Percentiles rank a stretch among this genome's conserved stretches.
Evolutionary conservation across 441 rosid species (phyloP).

Genomic region (Gossypium schwendimanii): DNA sequence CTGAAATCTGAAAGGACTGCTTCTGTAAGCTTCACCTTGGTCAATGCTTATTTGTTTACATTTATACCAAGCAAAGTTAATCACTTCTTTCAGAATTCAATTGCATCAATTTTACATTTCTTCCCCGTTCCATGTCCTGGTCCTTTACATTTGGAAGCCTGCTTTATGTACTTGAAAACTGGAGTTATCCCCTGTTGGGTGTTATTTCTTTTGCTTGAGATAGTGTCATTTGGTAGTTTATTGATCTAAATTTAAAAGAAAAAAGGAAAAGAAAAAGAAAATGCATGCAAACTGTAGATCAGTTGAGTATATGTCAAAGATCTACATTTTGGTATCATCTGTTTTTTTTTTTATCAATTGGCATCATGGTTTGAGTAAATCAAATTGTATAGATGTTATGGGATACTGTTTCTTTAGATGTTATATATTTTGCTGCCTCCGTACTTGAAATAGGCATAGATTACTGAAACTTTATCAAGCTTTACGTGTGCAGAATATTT

Average conservation of each 20-base stretch:
- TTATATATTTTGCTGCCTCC: not conserved
- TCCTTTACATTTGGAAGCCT: not conserved
- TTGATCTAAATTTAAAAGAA: not conserved
- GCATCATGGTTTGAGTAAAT: not conserved
- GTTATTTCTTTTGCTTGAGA: constrained; percentile 5
- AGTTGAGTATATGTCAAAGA: not conserved
- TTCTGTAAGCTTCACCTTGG: constrained; percentile 54
- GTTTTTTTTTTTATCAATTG: too few relatives aligned
- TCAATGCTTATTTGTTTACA: not conserved
- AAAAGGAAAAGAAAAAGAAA: not conserved
- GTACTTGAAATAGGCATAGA: not conserved
- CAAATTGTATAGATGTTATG: not conserved
- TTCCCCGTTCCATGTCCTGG: not conserved
- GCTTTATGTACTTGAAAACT: not conserved
- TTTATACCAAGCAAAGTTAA: not conserved
- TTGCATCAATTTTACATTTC: not conserved
- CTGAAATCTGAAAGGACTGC: constrained; percentile 95
- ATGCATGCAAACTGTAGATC: not conserved
- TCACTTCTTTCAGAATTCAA: not conserved
- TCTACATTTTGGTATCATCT: not conserved
- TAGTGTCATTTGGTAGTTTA: not conserved
- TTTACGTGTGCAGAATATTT: not conserved
- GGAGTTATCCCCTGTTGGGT: not conserved
- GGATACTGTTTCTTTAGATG: not conserved
- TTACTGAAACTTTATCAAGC: not conserved